Conservation (phyloP, 2,329 filamentous ascomycete genomes). For the Camillea tinctor region DNA sequence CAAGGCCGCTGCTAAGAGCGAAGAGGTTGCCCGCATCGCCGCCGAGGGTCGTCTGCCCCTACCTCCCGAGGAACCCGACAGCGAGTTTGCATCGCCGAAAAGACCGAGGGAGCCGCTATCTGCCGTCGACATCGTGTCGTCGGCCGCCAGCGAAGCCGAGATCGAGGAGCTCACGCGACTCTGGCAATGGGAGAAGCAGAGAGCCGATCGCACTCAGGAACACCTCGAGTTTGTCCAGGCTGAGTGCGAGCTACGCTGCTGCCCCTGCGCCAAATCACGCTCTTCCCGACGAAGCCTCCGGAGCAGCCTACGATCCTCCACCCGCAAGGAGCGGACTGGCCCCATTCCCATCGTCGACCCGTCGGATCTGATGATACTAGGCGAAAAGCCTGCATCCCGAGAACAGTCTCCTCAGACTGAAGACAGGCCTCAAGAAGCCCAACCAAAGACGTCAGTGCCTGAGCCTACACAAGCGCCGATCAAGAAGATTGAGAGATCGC, state of each 20-base stretch:
- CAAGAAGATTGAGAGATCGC: slow-evolving; percentile 15
- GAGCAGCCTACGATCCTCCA: slow-evolving; percentile 15
- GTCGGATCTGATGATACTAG: slow-evolving; percentile 43
- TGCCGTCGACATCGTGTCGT: slow-evolving; percentile 52
- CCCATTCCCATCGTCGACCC: slow-evolving; percentile 40
- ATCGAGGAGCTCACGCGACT: slow-evolving; percentile 55
- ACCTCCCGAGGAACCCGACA: slow-evolving; percentile 52
- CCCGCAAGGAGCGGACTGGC: slow-evolving; percentile 37
- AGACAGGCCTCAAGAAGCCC: slow-evolving; percentile 10
- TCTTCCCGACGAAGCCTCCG: slow-evolving; percentile 33
- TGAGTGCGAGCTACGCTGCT: slow-evolving; percentile 69
- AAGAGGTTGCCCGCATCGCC: slow-evolving; percentile 70
- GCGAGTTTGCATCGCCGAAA: slow-evolving; percentile 62
- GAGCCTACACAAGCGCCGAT: slow-evolving; percentile 27
- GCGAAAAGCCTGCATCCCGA: slow-evolving; percentile 29
- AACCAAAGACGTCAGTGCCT: slow-evolving; percentile 16
- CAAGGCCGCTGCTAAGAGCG: slow-evolving; percentile 69
- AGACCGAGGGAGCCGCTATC: slow-evolving; percentile 51
- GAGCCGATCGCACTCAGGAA: slow-evolving; percentile 68
- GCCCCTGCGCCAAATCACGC: slow-evolving; percentile 52
- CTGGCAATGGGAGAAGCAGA: slow-evolving; percentile 58
- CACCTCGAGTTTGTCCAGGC: slow-evolving; percentile 74
- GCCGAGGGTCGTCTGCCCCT: slow-evolving; percentile 69
- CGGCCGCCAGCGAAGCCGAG: slow-evolving; percentile 55
- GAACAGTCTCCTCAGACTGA: slow-evolving; percentile 31